phyloP scores from a whole-genome alignment of 73 alveolate species.

The Durusdinium trenchii region DNA sequence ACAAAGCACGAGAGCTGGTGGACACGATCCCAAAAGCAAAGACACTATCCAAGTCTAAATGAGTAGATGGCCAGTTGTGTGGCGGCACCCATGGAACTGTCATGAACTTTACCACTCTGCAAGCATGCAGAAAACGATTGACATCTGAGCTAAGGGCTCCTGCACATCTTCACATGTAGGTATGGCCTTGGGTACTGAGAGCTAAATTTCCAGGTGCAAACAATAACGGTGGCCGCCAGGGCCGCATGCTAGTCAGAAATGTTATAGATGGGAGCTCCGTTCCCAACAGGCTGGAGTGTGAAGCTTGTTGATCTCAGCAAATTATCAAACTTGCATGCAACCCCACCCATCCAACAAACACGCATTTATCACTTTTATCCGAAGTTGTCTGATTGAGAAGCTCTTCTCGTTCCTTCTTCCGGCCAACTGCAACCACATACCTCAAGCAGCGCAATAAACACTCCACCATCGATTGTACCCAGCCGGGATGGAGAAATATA shows the following conservation, averaged over 20 bases:
- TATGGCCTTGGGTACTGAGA: too few species aligned
- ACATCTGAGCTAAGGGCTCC: background rate
- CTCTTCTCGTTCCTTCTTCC: slow-evolving; percentile 85
- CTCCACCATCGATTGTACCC: background rate
- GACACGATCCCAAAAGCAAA: background rate
- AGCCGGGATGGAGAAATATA: too few species aligned
- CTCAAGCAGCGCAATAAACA: background rate
- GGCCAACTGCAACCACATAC: slow-evolving; percentile 89
- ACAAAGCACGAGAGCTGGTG: background rate
- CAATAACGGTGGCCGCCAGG: too few species aligned
- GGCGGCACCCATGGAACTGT: background rate
- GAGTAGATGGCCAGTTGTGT: background rate
- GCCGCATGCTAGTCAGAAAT: background rate
- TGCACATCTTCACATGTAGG: slow-evolving; percentile 24
- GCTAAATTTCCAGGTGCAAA: too few species aligned
- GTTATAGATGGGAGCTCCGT: background rate
- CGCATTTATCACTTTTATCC: background rate
- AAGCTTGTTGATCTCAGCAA: background rate
- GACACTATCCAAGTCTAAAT: background rate
- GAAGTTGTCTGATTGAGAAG: slow-evolving; percentile 3
- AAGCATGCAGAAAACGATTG: background rate
- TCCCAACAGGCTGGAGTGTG: background rate
- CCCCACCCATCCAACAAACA: background rate
- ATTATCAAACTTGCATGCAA: background rate
- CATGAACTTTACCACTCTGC: background rate